A percentile compares a stretch with the other conserved stretches of the same genome.
These are phyloP conservation scores for Phellopilus nigrolimitatus DNA, from an alignment of 1,284 basidiomycete genomes.

Conservation along the genomic window DNA sequence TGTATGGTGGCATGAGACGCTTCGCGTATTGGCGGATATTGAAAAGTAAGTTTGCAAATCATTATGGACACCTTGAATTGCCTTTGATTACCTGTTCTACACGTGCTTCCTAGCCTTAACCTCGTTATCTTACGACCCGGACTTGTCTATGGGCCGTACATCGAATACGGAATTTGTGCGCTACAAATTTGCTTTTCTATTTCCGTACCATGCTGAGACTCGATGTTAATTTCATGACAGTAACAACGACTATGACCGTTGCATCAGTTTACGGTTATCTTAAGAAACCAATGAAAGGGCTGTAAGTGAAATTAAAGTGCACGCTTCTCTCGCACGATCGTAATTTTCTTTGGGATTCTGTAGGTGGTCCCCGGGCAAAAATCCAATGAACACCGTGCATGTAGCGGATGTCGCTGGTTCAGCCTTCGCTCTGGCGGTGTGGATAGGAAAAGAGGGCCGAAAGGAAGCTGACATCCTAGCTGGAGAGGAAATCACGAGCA, in stretches of 20 bases:
- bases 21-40: conserved; percentile 73
- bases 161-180: conserved; percentile 61
- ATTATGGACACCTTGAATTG: not conserved
- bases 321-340: conserved; percentile 13
- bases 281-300: conserved; percentile 83
- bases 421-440: conserved; percentile 69
- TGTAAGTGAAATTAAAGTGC: conserved; percentile 42
- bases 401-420: conserved; percentile 73
- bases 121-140: conserved; percentile 73
- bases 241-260: conserved; percentile 67
- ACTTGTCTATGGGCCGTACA: conserved; percentile 72
- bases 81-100: not conserved
- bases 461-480: conserved; percentile 58
- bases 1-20: conserved; percentile 87
- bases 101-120: conserved; percentile 53
- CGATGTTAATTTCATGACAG: conserved; percentile 29
- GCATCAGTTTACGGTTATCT: conserved; percentile 82
- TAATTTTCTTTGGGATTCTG: conserved; percentile 10
- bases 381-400: conserved; percentile 78
- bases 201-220: conserved; percentile 21
- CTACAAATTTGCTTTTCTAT: conserved; percentile 20
- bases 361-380: conserved; percentile 75
- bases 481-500: conserved; percentile 63
- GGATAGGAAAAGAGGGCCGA: conserved; percentile 63
- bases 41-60: conserved; percentile 46